phyloP scores from a whole-genome alignment of 164 flowering plant species.

The Vitis rupestris region DNA sequence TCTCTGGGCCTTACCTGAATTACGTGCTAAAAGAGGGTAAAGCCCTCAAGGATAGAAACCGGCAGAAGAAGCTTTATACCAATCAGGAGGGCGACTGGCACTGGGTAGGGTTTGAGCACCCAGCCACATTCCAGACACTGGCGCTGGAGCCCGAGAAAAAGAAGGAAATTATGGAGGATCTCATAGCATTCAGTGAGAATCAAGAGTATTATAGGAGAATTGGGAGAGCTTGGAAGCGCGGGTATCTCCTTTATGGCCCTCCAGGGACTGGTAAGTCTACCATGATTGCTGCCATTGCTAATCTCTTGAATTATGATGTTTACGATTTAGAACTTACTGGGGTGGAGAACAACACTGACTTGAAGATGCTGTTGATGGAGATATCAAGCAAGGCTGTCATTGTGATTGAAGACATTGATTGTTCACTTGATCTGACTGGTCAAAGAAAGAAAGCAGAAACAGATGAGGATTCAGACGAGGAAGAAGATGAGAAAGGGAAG shows the following conservation, averaged over 20 bases:
- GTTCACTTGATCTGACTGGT: constrained; percentile 44
- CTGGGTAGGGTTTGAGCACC: constrained; percentile 45
- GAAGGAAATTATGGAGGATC: constrained; percentile 40
- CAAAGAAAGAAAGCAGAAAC: constrained; percentile 23
- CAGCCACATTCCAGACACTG: constrained; percentile 37
- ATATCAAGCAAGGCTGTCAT: constrained; percentile 37
- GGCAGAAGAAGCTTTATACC: constrained; percentile 36
- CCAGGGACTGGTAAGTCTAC: constrained; percentile 56
- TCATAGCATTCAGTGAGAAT: constrained; percentile 27
- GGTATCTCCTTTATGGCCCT: constrained; percentile 51
- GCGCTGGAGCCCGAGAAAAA: constrained; percentile 52
- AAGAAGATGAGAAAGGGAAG: background rate
- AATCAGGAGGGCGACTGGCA: constrained; percentile 38
- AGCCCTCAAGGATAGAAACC: constrained; percentile 17
- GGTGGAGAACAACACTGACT: constrained; percentile 38
- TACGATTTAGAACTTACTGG: constrained; percentile 50
- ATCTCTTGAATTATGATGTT: constrained; percentile 37
- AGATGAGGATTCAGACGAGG: constrained; percentile 5
- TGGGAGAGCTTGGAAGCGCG: constrained; percentile 56
- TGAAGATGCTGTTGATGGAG: constrained; percentile 39
- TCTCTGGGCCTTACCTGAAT: constrained; percentile 22
- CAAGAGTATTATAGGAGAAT: constrained; percentile 40
- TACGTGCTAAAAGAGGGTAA: constrained; percentile 33
- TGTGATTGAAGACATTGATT: constrained; percentile 53
- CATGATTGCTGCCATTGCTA: constrained; percentile 63